phyloP scores from a whole-genome alignment of 257 asterid species.

The Paulownia fortunei region DNA sequence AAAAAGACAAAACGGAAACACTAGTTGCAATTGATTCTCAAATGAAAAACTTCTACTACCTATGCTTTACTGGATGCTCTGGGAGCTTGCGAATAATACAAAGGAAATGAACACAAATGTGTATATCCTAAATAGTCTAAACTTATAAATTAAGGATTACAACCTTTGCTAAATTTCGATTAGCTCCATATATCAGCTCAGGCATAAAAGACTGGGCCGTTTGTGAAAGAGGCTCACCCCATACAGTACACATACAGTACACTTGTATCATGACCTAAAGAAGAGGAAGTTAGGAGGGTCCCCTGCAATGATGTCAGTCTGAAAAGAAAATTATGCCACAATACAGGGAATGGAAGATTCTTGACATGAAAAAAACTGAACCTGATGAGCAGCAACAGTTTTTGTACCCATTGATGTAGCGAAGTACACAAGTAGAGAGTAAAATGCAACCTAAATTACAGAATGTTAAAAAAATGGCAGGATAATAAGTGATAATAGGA shows the following conservation, averaged over 20 bases:
- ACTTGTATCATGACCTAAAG: conserved; percentile 91
- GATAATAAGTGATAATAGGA: conserved; percentile 12
- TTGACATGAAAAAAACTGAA: conserved; percentile 35
- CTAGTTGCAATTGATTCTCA: not conserved
- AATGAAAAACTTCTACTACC: not conserved
- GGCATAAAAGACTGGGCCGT: conserved; percentile 98
- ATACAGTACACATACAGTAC: conserved; percentile 79
- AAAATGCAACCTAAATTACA: conserved; percentile 70
- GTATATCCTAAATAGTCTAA: conserved; percentile 2
- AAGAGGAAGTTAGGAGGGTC: conserved; percentile 21
- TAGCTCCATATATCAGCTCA: conserved; percentile 81
- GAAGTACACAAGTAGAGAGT: conserved; percentile 84
- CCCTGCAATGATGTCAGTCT: not conserved
- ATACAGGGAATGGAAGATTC: conserved; percentile 8
- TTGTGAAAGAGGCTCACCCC: conserved; percentile 97
- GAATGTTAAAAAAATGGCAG: conserved; percentile 32
- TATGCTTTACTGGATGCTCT: not conserved
- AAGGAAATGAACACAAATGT: conserved; percentile 16
- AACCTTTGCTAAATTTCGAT: conserved; percentile 81
- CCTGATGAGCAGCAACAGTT: conserved; percentile 93
- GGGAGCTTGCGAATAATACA: conserved; percentile 16
- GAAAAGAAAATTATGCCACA: conserved; percentile 14
- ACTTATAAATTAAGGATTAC: conserved; percentile 23
- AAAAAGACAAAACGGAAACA: not conserved
- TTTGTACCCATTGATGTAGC: conserved; percentile 93